Evolutionary conservation across 768 basidiomycete genomes (phyloP).

Genomic region (Boletales sp.): DNA sequence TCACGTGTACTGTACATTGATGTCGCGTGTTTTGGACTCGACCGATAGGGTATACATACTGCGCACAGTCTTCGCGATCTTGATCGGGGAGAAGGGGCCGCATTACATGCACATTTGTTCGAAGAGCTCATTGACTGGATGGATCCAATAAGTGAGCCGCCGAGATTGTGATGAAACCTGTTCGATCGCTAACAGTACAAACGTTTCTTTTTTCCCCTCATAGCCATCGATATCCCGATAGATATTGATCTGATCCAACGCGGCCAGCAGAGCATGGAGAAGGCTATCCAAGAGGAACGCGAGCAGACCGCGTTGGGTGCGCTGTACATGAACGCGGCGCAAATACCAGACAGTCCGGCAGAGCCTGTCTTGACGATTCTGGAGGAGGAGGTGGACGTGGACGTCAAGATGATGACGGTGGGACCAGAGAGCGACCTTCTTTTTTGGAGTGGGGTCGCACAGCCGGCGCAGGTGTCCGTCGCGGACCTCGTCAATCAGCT

Average conservation of each 20-base stretch:
- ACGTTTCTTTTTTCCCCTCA: neutral
- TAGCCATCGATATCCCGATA: conserved; percentile 63
- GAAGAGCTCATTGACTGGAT: conserved; percentile 86
- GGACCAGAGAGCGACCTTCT: conserved; percentile 64
- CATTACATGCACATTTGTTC: conserved; percentile 76
- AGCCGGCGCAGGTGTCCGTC: conserved; percentile 43
- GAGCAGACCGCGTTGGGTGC: conserved; percentile 76
- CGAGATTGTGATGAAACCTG: conserved; percentile 10
- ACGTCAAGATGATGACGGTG: conserved; percentile 61
- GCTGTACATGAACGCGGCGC: conserved; percentile 63
- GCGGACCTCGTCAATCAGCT: conserved; percentile 70
- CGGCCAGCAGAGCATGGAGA: conserved; percentile 70
- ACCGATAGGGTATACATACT: conserved; percentile 66
- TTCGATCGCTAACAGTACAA: conserved; percentile 21
- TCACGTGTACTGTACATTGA: conserved; percentile 51
- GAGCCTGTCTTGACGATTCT: conserved; percentile 59
- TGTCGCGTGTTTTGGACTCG: conserved; percentile 34
- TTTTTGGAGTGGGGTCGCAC: conserved; percentile 53
- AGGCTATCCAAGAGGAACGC: conserved; percentile 65
- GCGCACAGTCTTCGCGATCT: conserved; percentile 76
- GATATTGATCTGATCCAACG: conserved; percentile 52
- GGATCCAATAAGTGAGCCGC: conserved; percentile 72
- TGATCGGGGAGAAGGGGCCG: conserved; percentile 85
- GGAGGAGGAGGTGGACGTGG: conserved; percentile 68
- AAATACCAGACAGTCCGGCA: conserved; percentile 76